A percentile compares a stretch with the other conserved stretches of the same genome.
These are phyloP conservation scores for Penicillium flavigenum DNA, from an alignment of 495 filamentous ascomycete genomes.

Conservation along the genomic window DNA sequence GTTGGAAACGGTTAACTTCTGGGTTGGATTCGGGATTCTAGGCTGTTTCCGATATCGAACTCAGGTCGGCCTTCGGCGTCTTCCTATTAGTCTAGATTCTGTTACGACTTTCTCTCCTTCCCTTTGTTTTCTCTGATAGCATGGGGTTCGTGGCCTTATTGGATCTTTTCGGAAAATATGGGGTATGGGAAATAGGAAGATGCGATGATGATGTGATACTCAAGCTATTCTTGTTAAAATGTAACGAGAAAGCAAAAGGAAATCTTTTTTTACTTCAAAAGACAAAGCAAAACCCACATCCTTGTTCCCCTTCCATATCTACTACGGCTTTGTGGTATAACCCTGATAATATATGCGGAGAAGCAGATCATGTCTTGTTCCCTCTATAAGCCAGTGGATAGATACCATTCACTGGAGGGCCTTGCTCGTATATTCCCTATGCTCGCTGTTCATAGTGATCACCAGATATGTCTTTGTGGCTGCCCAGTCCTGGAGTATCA, in stretches of 20 bases:
- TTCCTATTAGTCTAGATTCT: slow-evolving; percentile 27
- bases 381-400: neutral
- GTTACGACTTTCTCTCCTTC: slow-evolving; percentile 21
- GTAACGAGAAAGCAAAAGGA: slow-evolving; percentile 38
- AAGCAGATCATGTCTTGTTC: neutral
- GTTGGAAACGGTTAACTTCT: slow-evolving; percentile 36
- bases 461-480: neutral
- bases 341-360: neutral
- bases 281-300: slow-evolving; percentile 19
- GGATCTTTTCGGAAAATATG: slow-evolving; percentile 25
- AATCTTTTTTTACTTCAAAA: slow-evolving; percentile 28
- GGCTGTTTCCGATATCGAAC: slow-evolving; percentile 21
- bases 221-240: slow-evolving; percentile 34
- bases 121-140: slow-evolving; percentile 19
- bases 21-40: slow-evolving; percentile 27
- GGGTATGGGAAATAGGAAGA: slow-evolving; percentile 27
- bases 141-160: slow-evolving; percentile 24
- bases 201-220: slow-evolving; percentile 40
- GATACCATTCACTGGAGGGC: neutral
- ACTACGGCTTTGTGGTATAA: neutral
- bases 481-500: neutral
- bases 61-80: slow-evolving; percentile 33
- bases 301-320: neutral
- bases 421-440: neutral
- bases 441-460: neutral